Evolutionary conservation across 139 green algal species (phyloP).

Genomic region (Diplosphaera chodatii): DNA sequence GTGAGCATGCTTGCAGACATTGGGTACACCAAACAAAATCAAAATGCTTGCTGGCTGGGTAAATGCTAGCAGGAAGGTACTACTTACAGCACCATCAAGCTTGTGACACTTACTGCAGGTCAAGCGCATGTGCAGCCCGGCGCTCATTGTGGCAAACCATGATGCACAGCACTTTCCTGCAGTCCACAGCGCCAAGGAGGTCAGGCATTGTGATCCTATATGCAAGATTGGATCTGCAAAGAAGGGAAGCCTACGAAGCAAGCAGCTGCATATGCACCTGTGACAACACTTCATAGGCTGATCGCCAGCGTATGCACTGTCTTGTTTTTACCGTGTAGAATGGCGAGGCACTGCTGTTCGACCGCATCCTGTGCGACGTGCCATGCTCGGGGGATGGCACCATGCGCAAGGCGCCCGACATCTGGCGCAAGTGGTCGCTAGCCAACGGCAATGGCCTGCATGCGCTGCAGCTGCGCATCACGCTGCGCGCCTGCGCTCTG

Average conservation of each 20-base stretch:
- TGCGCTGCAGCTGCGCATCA: constrained; percentile 80
- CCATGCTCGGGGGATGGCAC: constrained; percentile 96
- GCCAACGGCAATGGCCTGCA: constrained; percentile 86
- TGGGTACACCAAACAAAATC: no score
- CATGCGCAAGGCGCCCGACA: constrained; percentile 93
- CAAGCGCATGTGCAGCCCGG: constrained; percentile 84
- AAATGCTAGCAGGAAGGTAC: no score
- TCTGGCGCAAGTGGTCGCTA: constrained; percentile 84
- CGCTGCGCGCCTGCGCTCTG: constrained; percentile 69
- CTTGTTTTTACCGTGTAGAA: no score
- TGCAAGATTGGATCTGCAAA: no score
- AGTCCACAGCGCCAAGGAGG: constrained; percentile 17
- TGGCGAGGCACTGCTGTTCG: constrained; percentile 46
- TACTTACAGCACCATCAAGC: no score
- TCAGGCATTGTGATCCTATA: not conserved
- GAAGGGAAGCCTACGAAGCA: no score
- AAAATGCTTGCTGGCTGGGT: no score
- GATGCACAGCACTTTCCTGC: constrained; percentile 79
- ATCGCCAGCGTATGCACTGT: no score
- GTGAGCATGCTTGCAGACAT: no score
- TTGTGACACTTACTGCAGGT: constrained; percentile 20
- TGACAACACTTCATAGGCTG: no score
- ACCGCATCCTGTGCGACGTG: constrained; percentile 96
- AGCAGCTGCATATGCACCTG: no score
- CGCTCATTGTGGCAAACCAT: constrained; percentile 91